Evolutionary conservation across 164 flowering plant genomes (phyloP).

Genomic region (Tetracentron sinense): DNA sequence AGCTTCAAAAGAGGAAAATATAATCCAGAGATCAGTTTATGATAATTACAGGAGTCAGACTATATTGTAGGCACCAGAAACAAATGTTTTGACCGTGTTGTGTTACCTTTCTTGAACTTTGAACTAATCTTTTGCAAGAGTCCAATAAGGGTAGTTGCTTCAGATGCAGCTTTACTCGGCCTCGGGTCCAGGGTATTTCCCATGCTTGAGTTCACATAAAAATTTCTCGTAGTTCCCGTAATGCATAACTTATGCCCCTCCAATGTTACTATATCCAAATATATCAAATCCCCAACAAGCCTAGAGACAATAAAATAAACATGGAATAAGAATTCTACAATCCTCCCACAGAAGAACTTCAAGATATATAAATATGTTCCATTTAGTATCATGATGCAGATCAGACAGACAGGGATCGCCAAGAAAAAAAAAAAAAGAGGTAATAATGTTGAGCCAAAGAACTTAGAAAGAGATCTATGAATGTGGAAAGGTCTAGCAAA

Average conservation of each 20-base stretch:
- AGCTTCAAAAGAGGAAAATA: conserved; percentile 46
- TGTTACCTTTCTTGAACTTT: conserved; percentile 86
- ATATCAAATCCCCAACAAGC: conserved; percentile 94
- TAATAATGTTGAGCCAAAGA: background rate
- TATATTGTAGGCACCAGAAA: background rate
- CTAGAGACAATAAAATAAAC: conserved; percentile 35
- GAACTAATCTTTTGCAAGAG: conserved; percentile 84
- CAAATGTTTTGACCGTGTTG: background rate
- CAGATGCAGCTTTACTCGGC: conserved; percentile 54
- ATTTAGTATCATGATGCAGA: background rate
- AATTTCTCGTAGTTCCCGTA: conserved; percentile 79
- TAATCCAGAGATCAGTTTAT: conserved; percentile 3
- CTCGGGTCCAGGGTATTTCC: conserved; percentile 72
- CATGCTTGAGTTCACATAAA: conserved; percentile 81
- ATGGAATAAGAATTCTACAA: background rate
- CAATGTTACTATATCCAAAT: conserved; percentile 78
- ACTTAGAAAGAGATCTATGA: background rate
- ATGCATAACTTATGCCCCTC: conserved; percentile 81
- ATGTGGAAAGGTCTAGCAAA: background rate
- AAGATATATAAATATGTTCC: background rate
- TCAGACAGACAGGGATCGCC: background rate
- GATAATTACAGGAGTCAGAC: background rate
- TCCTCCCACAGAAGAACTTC: background rate
- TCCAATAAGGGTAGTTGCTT: conserved; percentile 85
- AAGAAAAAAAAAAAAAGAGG: background rate